Conservation (phyloP, 2,329 filamentous ascomycete genomes). For the Thermothelomyces thermophilus region DNA sequence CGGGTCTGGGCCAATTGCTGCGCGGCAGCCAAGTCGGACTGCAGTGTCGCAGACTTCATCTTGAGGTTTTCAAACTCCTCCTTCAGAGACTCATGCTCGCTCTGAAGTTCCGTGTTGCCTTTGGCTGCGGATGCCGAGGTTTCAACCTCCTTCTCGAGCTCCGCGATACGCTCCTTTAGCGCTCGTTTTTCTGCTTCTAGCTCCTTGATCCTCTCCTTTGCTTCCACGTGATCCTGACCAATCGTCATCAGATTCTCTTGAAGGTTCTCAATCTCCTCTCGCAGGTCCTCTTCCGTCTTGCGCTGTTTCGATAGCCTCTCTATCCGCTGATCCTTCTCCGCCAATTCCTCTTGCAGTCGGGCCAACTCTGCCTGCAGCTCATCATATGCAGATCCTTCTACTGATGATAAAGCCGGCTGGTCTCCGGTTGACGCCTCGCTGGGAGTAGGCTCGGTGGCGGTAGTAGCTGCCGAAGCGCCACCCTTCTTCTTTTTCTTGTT, state of each 20-base stretch:
- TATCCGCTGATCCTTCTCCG: conserved; percentile 66
- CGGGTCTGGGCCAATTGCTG: conserved; percentile 79
- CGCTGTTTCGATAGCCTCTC: conserved; percentile 63
- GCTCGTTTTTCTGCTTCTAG: conserved; percentile 62
- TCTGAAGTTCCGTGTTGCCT: conserved; percentile 49
- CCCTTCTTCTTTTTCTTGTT: conserved; percentile 89
- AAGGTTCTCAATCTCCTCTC: conserved; percentile 79
- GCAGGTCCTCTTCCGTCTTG: conserved; percentile 68
- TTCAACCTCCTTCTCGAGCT: conserved; percentile 65
- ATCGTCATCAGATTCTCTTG: conserved; percentile 72
- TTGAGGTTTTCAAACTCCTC: conserved; percentile 62
- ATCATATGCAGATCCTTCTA: conserved; percentile 20
- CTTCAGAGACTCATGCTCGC: conserved; percentile 51
- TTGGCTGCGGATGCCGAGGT: conserved; percentile 29
- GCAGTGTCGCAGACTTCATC: conserved; percentile 59
- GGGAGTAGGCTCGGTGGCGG: conserved; percentile 33
- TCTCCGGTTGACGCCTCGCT: conserved; percentile 33
- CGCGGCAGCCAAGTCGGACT: conserved; percentile 78
- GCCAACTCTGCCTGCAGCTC: conserved; percentile 44
- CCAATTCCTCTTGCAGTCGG: conserved; percentile 46
- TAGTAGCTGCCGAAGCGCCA: conserved; percentile 37
- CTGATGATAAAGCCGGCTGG: conserved; percentile 28
- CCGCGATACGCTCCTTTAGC: conserved; percentile 56
- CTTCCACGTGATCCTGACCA: conserved; percentile 76
- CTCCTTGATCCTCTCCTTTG: conserved; percentile 68